Evolutionary conservation across 768 basidiomycete genomes (phyloP).

Genomic region (Psilocybe cyanescens): DNA sequence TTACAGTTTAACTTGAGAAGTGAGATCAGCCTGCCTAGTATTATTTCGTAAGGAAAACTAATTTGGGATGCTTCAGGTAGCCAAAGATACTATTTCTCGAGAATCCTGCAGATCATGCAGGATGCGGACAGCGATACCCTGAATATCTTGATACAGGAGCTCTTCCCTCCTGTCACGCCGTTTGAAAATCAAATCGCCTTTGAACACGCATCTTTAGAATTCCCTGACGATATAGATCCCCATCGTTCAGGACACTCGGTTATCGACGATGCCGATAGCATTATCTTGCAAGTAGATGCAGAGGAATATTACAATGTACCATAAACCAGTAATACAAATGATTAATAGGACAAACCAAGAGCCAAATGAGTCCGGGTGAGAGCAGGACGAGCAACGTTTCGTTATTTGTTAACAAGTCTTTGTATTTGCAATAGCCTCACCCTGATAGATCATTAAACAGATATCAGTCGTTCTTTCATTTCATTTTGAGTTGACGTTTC

Average conservation of each 20-base stretch:
- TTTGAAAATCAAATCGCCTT: not conserved
- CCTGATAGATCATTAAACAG: too few species aligned
- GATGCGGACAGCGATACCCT: not conserved
- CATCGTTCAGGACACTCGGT: not conserved
- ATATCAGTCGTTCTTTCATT: not conserved
- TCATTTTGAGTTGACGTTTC: not conserved
- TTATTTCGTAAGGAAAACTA: not conserved
- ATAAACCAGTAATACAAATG: not conserved
- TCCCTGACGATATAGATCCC: not conserved
- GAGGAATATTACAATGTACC: not conserved
- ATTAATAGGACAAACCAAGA: not conserved
- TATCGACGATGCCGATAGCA: constrained; percentile 7
- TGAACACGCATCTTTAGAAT: not conserved
- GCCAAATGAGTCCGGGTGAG: not conserved
- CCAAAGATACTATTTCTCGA: constrained; percentile 1
- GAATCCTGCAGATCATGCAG: constrained; percentile 3
- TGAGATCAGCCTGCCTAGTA: not conserved
- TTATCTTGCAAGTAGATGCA: constrained; percentile 4
- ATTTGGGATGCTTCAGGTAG: not conserved
- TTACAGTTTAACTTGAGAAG: constrained; percentile 1
- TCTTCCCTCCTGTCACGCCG: not conserved
- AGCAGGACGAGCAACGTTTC: not conserved
- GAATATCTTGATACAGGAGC: not conserved
- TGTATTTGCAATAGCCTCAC: too few species aligned
- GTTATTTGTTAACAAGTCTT: too few species aligned